Evolutionary conservation across 805 yeast species (phyloP).

Genomic region (Lachancea sp.): DNA sequence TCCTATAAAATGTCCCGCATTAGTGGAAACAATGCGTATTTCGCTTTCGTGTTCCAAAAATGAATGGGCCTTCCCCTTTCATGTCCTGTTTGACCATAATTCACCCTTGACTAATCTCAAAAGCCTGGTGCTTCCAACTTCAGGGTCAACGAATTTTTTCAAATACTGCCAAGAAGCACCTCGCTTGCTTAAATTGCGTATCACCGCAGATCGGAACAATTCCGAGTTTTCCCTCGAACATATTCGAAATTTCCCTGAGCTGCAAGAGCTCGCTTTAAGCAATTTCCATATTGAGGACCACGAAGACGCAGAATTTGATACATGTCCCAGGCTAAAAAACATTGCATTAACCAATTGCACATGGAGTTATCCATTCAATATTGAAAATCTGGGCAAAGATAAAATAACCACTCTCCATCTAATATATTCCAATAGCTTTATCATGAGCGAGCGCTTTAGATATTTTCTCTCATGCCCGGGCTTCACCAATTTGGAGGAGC

Average conservation of each 20-base stretch:
- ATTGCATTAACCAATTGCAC: constrained; percentile 40
- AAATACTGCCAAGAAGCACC: constrained; percentile 26
- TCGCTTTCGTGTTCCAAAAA: constrained; percentile 26
- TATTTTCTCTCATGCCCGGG: constrained; percentile 27
- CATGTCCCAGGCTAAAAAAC: constrained; percentile 19
- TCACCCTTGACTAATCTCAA: constrained; percentile 18
- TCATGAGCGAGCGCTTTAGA: constrained; percentile 33
- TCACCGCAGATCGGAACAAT: constrained; percentile 17
- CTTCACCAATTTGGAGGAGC: constrained; percentile 20
- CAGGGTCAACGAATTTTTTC: constrained; percentile 32
- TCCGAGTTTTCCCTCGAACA: constrained; percentile 41
- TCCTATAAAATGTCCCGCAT: constrained; percentile 7
- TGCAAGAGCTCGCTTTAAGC: constrained; percentile 33
- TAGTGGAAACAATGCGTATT: constrained; percentile 26
- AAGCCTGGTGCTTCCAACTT: constrained; percentile 20
- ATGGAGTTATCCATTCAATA: constrained; percentile 52
- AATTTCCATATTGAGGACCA: constrained; percentile 42
- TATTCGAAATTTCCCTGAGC: constrained; percentile 32
- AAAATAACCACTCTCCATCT: constrained; percentile 23
- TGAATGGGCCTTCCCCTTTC: constrained; percentile 34
- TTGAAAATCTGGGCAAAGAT: constrained; percentile 28
- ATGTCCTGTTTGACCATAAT: constrained; percentile 16
- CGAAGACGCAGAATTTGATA: constrained; percentile 21
- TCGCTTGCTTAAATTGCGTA: constrained; percentile 14
- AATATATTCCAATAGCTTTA: constrained; percentile 29